Evolutionary conservation across 108 stramenopile genomes (phyloP).

Genomic region (Cyclotella baltica): DNA sequence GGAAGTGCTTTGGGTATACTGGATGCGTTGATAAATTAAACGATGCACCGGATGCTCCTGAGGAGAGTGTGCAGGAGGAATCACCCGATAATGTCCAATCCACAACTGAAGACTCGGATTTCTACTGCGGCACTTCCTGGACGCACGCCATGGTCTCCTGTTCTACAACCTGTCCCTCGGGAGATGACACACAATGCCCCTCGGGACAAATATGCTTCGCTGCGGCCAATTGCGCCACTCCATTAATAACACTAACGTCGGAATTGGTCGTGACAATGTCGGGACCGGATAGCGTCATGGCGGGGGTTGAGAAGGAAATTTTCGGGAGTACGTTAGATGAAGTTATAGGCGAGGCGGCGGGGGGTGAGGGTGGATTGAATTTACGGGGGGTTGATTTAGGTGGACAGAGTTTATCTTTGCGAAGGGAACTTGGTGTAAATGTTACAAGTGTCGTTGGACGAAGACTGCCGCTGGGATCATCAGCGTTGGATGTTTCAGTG

Average conservation of each 20-base stretch:
- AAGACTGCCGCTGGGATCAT: slow-evolving; percentile 19
- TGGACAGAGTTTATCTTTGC: not conserved
- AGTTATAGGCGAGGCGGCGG: slow-evolving; percentile 5
- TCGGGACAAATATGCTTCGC: slow-evolving; percentile 18
- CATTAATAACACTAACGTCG: slow-evolving; percentile 9
- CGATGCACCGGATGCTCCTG: not conserved
- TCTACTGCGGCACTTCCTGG: slow-evolving; percentile 24
- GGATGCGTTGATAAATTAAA: not conserved
- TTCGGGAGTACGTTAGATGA: slow-evolving; percentile 22
- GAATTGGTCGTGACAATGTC: slow-evolving; percentile 12
- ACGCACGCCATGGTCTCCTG: slow-evolving; percentile 9
- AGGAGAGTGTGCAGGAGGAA: no score
- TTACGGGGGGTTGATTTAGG: slow-evolving; percentile 4
- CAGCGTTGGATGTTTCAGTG: slow-evolving; percentile 30
- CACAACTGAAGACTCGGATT: no score
- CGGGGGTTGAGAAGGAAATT: not conserved
- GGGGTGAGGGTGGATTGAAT: slow-evolving; percentile 7
- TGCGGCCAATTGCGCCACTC: slow-evolving; percentile 29
- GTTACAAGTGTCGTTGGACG: slow-evolving; percentile 6
- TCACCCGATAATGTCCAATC: no score
- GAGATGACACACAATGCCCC: not conserved
- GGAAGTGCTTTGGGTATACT: not conserved
- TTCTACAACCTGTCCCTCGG: not conserved
- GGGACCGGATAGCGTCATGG: slow-evolving; percentile 24
- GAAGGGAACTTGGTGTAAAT: not conserved